Evolutionary conservation across 768 basidiomycete genomes (phyloP).

Genomic region (Terana coerulea): DNA sequence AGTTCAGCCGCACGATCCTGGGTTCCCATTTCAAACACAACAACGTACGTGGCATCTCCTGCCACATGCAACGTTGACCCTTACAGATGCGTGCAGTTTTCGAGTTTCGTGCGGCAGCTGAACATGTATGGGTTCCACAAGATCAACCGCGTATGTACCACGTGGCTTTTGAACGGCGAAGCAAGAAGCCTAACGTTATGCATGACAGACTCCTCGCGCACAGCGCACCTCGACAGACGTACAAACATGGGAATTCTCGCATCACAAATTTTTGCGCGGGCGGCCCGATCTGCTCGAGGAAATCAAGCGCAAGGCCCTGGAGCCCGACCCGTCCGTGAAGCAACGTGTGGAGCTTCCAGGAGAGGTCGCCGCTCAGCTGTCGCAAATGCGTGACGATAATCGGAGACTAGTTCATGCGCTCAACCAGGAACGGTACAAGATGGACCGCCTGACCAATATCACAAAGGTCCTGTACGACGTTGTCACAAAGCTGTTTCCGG

Average conservation of each 20-base stretch:
- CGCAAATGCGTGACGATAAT: constrained; percentile 71
- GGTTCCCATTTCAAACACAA: constrained; percentile 90
- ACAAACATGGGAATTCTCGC: constrained; percentile 88
- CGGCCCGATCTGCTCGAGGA: constrained; percentile 79
- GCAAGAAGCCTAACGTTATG: neutral
- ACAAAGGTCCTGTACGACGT: constrained; percentile 63
- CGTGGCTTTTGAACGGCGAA: neutral
- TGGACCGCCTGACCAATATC: constrained; percentile 56
- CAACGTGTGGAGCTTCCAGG: constrained; percentile 79
- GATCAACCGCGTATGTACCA: constrained; percentile 69
- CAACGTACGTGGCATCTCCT: constrained; percentile 50
- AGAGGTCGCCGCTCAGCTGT: constrained; percentile 66
- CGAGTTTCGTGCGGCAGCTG: constrained; percentile 89
- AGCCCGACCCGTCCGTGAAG: constrained; percentile 69
- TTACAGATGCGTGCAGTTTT: constrained; percentile 56
- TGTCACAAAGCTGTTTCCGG: constrained; percentile 53
- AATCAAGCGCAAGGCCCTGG: constrained; percentile 82
- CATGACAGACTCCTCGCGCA: constrained; percentile 68
- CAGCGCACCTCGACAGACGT: constrained; percentile 77
- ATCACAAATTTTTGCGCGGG: constrained; percentile 80
- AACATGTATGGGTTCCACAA: constrained; percentile 98
- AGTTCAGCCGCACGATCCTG: constrained; percentile 80
- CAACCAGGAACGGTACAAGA: constrained; percentile 50
- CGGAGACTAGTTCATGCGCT: constrained; percentile 52
- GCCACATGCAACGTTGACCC: constrained; percentile 1